phyloP scores from a whole-genome alignment of 129 eudicot species.

The Sambucus nigra region DNA sequence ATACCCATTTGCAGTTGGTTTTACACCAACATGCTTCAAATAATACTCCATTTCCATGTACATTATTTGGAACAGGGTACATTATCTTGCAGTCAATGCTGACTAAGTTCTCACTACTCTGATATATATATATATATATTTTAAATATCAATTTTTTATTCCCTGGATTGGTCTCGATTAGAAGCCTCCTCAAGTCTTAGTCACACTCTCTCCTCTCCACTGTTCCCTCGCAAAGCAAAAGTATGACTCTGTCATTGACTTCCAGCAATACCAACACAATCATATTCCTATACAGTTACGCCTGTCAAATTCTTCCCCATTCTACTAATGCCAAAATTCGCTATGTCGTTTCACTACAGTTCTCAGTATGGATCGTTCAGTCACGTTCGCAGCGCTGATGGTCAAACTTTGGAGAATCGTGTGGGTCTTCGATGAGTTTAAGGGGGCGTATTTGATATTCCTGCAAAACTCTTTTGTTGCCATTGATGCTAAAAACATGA shows the following conservation, averaged over 20 bases:
- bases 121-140: too few species aligned
- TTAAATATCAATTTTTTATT: too few species aligned
- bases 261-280: conserved; percentile 8
- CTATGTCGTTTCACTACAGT: conserved; percentile 62
- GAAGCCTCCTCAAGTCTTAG: neutral
- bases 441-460: conserved; percentile 20
- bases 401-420: conserved; percentile 58
- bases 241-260: neutral
- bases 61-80: too few species aligned
- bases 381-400: conserved; percentile 48
- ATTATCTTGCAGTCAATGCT: too few species aligned
- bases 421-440: conserved; percentile 53
- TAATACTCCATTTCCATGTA: too few species aligned
- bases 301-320: conserved; percentile 74
- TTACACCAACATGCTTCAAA: too few species aligned
- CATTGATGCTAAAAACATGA: conserved; percentile 55
- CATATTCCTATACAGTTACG: conserved; percentile 82
- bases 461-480: conserved; percentile 40
- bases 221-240: neutral
- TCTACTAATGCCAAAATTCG: conserved; percentile 63
- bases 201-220: neutral
- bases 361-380: conserved; percentile 49
- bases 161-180: too few species aligned
- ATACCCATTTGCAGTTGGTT: too few species aligned
- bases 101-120: too few species aligned